Evolutionary conservation across 805 yeast genomes (phyloP), one percentile per base, ranked within the genome.

Genomic region (Helenozyma rhizophorensis): DNA sequence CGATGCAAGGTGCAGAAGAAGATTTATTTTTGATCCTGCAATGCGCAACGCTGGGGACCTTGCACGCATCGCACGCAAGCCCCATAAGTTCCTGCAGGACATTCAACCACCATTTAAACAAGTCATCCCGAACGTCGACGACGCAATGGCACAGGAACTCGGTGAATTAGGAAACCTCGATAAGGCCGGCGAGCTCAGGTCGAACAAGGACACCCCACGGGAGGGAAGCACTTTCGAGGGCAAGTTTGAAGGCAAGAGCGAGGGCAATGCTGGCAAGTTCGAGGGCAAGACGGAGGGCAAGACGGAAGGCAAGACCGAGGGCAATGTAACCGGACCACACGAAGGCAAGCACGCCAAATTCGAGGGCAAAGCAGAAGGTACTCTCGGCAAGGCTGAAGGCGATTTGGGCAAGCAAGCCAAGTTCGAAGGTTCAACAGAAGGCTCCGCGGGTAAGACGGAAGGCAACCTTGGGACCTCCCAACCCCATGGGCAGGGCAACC

Each of bases 141-240:
- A n/a, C n/a, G n/a, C 25, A 16, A 36, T 40, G 44, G 25, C 30
- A 2, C 36, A 39, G 28, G 19, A 37, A 14, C 24, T 42, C 12
- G 47, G 46, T 9, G 50, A 45, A 33, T 37, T 45, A 33, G 50
- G 50, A n/a, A 34, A 41, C 23, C 31, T 43, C 23, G 21, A 19
- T 23, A 14, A 16, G 10, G 31, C 30, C 18, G 34, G 39, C 21
- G 32, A 35, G 16, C 26, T 21, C 12, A 21, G 28, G 21, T 33
- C 36, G 18, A 37, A 39, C 19, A 30, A 34, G 33, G 15, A 22
- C 8, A 23, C 24, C 6, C 30, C 38, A 6, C 7, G 9, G 21
- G 26, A 21, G 5, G 17, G 21, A 14, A 30, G 16, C 23, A 14
- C 12, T 7, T 16, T 11, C 4, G 11, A 21, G 7, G 22, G 17